Conservation (phyloP, 176 grass and related monocot genomes). For the Avena eriantha region DNA sequence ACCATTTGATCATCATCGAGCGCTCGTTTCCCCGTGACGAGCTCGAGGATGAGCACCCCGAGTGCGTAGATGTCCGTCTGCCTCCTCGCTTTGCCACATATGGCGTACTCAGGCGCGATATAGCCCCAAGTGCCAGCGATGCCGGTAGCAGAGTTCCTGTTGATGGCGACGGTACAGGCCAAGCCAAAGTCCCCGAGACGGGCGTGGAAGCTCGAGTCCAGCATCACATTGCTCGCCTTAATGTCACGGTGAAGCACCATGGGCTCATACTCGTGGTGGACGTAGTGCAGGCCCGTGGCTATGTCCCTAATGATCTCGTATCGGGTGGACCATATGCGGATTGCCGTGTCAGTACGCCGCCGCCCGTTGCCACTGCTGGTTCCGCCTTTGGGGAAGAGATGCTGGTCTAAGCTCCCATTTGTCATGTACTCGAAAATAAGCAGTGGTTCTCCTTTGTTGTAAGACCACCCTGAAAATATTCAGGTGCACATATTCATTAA, state of each 20-base stretch:
- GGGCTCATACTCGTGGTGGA: slow-evolving; percentile 10
- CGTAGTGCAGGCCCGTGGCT: background rate
- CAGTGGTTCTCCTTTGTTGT: background rate
- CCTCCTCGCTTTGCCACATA: background rate
- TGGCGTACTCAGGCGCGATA: background rate
- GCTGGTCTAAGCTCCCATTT: slow-evolving; percentile 4
- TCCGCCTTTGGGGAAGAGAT: background rate
- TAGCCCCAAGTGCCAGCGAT: background rate
- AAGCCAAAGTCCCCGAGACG: background rate
- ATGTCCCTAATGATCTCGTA: background rate
- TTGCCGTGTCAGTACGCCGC: background rate
- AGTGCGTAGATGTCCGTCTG: background rate
- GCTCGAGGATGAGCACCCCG: background rate
- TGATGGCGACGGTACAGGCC: background rate
- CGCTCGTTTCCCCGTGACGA: background rate
- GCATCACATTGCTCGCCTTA: background rate
- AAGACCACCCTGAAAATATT: slow-evolving; percentile 33
- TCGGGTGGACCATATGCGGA: background rate
- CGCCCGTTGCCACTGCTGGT: fast-evolving
- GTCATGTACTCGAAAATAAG: background rate
- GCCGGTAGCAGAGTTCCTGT: background rate
- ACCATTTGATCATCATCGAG: background rate
- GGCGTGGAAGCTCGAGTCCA: background rate
- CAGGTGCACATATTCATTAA: no score
- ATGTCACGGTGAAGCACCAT: background rate